Conservation (phyloP, 2,329 filamentous ascomycete genomes). For the Pestalotiopsis sp. region DNA sequence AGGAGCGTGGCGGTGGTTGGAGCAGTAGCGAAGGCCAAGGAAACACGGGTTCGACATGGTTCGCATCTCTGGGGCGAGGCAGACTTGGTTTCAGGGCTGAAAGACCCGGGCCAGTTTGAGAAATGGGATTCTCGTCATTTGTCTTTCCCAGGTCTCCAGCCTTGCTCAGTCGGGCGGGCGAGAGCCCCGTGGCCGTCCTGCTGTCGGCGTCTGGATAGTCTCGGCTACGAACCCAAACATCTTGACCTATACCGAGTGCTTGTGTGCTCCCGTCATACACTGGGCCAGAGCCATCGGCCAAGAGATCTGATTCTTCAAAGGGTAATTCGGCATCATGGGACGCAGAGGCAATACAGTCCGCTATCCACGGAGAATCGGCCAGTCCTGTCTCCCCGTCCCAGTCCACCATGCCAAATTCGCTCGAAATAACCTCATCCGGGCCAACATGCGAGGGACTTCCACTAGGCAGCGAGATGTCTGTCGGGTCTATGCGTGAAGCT, state of each 20-base stretch:
- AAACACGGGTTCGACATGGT: neutral
- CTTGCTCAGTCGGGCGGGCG: neutral
- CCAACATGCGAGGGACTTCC: neutral
- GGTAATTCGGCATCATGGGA: neutral
- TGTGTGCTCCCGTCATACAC: neutral
- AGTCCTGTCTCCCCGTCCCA: neutral
- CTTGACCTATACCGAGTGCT: neutral
- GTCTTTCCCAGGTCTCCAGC: neutral
- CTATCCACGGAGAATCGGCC: neutral
- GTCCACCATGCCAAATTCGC: neutral
- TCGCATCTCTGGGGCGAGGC: neutral
- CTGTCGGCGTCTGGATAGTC: neutral
- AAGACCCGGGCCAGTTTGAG: neutral
- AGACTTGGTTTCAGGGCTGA: neutral
- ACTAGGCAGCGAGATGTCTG: neutral
- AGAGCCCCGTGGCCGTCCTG: neutral
- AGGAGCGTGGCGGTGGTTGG: neutral
- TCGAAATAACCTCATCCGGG: neutral
- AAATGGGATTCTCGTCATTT: neutral
- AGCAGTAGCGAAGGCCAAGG: neutral
- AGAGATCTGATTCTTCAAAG: neutral
- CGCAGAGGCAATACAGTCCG: neutral
- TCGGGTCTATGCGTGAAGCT: neutral
- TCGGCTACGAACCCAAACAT: neutral
- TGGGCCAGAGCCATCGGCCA: neutral